Evolutionary conservation across 148 eudicot species (phyloP), one percentile per base, ranked within the genome.

Genomic region (Polygonum maritimum): DNA sequence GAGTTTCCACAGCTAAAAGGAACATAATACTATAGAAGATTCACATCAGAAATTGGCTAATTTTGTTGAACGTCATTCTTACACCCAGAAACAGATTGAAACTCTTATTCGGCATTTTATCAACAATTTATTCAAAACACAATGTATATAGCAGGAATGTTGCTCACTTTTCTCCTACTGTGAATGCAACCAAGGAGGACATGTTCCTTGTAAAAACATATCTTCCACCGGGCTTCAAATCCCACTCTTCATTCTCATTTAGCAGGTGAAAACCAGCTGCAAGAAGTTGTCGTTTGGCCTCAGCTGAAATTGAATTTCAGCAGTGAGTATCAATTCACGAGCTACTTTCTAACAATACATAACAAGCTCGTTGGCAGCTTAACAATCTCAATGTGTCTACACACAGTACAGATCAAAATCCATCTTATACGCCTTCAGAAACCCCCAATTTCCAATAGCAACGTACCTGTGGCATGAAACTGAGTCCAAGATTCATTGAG

Each of bases 401-500:
- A 55, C 5, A 54, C 31, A 55, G 6, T 55, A 55, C 62, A 55
- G 3, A 57, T 57, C 33, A 31, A 57, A 57, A 57, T 57, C 63
- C 33, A 7, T 57, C 26, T 7, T 7, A 1, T 1, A 7, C 11
- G 35, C 12, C 11, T 7, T n/a, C 22, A 7, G 33, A 19, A 57
- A 19, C 12, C 33, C 63, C 63, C 63, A 19, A 57, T 19, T 7
- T n/a, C 63, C 7, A 21, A n/a, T 57, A 39, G 45, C 14, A 78
- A 22, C 48, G 38, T 85, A 94, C 98, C 98, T 39, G 97, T 92
- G 75, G 98, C 98, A 76, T 94, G 98, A 88, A 94, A 94, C 33
- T 94, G 98, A 74, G 98, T 94, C 98, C 98, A 94, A 3, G 98
- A 92, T 78, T 94, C 98, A 77, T 94, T 92, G 79, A 94, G 98